phyloP scores from a whole-genome alignment of 352 stramenopile species.

The Poterioochromonas sp. region DNA sequence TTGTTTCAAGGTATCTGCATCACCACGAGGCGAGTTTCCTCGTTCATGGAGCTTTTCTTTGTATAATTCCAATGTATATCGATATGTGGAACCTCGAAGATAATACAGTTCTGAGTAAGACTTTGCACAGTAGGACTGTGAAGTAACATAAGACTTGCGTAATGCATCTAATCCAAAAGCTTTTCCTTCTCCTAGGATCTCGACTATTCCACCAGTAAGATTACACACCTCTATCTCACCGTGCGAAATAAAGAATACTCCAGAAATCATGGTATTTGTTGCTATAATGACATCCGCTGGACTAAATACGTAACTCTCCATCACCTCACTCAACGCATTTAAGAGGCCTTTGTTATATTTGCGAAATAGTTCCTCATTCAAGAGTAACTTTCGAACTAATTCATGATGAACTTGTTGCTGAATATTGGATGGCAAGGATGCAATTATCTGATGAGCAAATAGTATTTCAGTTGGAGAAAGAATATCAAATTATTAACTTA shows the following conservation, averaged over 20 bases:
- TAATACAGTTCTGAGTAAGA: background rate
- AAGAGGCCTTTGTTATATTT: background rate
- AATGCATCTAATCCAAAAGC: background rate
- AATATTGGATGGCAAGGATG: conserved; percentile 13
- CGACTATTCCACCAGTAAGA: conserved; percentile 11
- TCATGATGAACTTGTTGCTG: conserved; percentile 13
- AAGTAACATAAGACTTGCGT: background rate
- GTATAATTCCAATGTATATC: background rate
- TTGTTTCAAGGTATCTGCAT: too few relatives aligned
- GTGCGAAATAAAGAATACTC: conserved; percentile 13
- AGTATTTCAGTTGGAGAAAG: conserved; percentile 14
- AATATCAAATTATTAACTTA: conserved; percentile 19
- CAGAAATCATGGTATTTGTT: background rate
- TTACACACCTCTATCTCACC: conserved; percentile 11
- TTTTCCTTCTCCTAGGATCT: conserved; percentile 13
- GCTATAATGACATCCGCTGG: conserved; percentile 11
- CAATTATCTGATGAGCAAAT: conserved; percentile 15
- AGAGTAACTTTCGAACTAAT: conserved; percentile 12
- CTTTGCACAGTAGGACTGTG: background rate
- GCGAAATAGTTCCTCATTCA: conserved; percentile 2
- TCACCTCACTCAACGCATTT: conserved; percentile 13
- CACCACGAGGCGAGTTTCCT: too few relatives aligned
- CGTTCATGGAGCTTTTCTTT: too few relatives aligned
- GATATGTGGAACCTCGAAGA: background rate
- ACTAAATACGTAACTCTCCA: conserved; percentile 4